Percentiles rank a stretch among this genome's conserved stretches.
Conservation (phyloP, 1,284 basidiomycete species). For the Cerrena zonata region DNA sequence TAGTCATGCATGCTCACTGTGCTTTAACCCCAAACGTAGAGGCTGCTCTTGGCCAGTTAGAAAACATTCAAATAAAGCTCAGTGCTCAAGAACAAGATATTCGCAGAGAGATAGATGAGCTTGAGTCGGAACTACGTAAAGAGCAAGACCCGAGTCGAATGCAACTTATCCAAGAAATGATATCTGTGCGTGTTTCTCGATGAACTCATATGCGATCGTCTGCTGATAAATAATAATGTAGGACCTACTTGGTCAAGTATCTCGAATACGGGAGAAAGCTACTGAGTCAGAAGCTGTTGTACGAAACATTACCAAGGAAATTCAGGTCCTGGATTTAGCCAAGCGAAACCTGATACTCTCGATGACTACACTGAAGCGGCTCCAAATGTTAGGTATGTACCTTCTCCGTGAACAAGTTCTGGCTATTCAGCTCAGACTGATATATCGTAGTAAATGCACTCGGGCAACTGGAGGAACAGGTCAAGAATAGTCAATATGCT, state of each 20-base stretch:
- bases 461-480: conserved; percentile 72
- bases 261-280: conserved; percentile 89
- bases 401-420: not conserved
- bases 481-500: conserved; percentile 71
- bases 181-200: conserved; percentile 54
- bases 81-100: conserved; percentile 55
- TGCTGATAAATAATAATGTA: conserved; percentile 25
- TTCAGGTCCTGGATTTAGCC: conserved; percentile 88
- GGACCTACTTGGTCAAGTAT: conserved; percentile 91
- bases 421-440: not conserved
- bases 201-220: not conserved
- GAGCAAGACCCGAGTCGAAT: conserved; percentile 82
- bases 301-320: conserved; percentile 91
- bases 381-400: conserved; percentile 86
- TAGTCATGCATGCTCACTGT: not conserved
- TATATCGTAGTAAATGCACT: conserved; percentile 66
- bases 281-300: conserved; percentile 95
- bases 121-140: conserved; percentile 61
- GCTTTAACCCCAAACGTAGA: conserved; percentile 37
- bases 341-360: conserved; percentile 88
- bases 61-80: conserved; percentile 56
- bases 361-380: conserved; percentile 84
- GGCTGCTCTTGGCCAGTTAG: conserved; percentile 59
- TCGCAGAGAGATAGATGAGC: conserved; percentile 65
- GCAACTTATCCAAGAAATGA: conserved; percentile 87